These are phyloP conservation scores for Carex littledalei DNA, from an alignment of 176 grass and related monocot species.

Conservation along the genomic window DNA sequence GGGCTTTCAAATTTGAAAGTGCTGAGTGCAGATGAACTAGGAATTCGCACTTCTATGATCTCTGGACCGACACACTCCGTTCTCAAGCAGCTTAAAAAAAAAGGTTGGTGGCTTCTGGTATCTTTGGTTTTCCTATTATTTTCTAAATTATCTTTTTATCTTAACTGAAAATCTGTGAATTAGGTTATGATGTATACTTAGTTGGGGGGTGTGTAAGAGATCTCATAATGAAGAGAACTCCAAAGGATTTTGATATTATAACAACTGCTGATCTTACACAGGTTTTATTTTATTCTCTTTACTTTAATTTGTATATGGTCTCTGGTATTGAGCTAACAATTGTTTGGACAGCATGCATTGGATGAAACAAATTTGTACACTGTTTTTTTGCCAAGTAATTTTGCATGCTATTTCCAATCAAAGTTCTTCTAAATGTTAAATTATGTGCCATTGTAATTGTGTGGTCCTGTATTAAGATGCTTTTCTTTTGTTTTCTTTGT, in stretches of 20 bases:
- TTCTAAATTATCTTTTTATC: neutral
- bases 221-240: constrained; percentile 87
- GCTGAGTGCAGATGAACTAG: constrained; percentile 53
- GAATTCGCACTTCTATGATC: constrained; percentile 76
- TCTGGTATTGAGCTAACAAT: neutral
- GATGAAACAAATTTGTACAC: neutral
- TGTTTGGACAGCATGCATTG: neutral
- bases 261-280: constrained; percentile 78
- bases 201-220: constrained; percentile 93
- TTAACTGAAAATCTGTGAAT: constrained; percentile 7
- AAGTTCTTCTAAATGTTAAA: constrained; percentile 4
- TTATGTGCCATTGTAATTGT: constrained; percentile 10
- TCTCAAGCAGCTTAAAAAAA: constrained; percentile 61
- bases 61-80: constrained; percentile 63
- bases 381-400: neutral
- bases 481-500: constrained; percentile 25
- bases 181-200: constrained; percentile 92
- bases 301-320: neutral
- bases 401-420: neutral
- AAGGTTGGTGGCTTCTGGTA: constrained; percentile 35
- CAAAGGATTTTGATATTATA: constrained; percentile 98
- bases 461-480: constrained; percentile 4
- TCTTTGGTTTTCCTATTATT: neutral
- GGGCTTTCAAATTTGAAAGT: constrained; percentile 59
- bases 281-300: constrained; percentile 35